Evolutionary conservation across 106 monocot species (phyloP).

Genomic region (Allium fistulosum): DNA sequence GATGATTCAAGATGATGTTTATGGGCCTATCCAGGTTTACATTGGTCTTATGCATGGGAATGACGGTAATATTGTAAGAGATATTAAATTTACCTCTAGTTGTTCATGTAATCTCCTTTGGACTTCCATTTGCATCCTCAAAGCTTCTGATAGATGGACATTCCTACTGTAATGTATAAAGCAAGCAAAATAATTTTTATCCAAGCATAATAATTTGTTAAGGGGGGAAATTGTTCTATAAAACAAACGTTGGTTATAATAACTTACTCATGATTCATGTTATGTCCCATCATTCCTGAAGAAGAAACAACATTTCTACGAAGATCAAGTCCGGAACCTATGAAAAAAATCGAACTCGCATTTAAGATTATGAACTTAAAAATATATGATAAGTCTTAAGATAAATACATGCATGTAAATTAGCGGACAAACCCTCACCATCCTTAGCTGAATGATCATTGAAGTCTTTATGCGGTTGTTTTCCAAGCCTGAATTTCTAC

Average conservation of each 20-base stretch:
- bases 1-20: too few species aligned
- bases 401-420: too few species aligned
- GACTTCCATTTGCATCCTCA: slow-evolving; percentile 85
- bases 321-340: slow-evolving; percentile 33
- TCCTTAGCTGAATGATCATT: slow-evolving; percentile 79
- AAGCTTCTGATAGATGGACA: slow-evolving; percentile 55
- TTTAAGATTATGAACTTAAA: not conserved
- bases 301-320: slow-evolving; percentile 65
- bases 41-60: too few species aligned
- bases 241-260: not conserved
- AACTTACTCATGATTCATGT: slow-evolving; percentile 51
- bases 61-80: too few species aligned
- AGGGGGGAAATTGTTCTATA: not conserved
- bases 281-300: slow-evolving; percentile 58
- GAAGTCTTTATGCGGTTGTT: slow-evolving; percentile 95
- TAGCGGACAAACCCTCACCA: slow-evolving; percentile 21
- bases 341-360: not conserved
- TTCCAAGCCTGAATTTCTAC: slow-evolving; percentile 96
- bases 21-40: too few species aligned
- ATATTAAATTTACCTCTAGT: slow-evolving; percentile 38
- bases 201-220: not conserved
- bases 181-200: not conserved
- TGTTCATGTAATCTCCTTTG: slow-evolving; percentile 84
- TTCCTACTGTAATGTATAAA: slow-evolving; percentile 35
- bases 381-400: too few species aligned